These are phyloP conservation scores for Takashimella koratensis DNA, from an alignment of 1,284 basidiomycete genomes.

Conservation along the genomic window DNA sequence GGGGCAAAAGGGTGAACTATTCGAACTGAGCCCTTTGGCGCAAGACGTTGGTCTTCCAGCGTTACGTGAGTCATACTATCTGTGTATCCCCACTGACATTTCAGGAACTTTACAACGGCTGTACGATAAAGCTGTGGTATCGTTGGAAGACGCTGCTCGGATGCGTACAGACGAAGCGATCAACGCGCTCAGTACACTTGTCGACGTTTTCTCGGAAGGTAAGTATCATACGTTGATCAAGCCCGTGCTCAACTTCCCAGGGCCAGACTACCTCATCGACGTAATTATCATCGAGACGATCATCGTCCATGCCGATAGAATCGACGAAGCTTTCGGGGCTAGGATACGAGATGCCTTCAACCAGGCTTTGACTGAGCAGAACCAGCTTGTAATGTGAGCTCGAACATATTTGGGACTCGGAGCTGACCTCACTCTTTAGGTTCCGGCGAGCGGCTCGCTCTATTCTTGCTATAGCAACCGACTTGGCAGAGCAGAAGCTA, in stretches of 20 bases:
- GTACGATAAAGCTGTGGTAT: not conserved
- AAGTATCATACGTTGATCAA: not conserved
- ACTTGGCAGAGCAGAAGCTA: constrained; percentile 12
- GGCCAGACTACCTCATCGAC: constrained; percentile 36
- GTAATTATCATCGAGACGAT: constrained; percentile 25
- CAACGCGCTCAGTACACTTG: constrained; percentile 5
- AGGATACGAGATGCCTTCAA: constrained; percentile 22
- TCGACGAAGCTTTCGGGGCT: constrained; percentile 21
- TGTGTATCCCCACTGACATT: not conserved
- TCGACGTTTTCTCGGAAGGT: constrained; percentile 25
- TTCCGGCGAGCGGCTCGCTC: no score
- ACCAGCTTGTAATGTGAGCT: constrained; percentile 11
- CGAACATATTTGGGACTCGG: no score
- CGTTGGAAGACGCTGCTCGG: constrained; percentile 21
- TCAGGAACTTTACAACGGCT: not conserved
- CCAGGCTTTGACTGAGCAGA: constrained; percentile 18
- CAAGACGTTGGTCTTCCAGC: not conserved
- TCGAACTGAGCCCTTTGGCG: not conserved
- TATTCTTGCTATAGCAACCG: constrained; percentile 16
- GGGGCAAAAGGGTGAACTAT: not conserved
- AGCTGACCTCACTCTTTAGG: no score
- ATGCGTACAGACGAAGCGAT: constrained; percentile 1
- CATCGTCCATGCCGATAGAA: constrained; percentile 28
- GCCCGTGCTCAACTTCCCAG: constrained; percentile 4
- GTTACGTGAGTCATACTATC: not conserved